Evolutionary conservation across 2,329 filamentous ascomycete species (phyloP).

Genomic region (Cylindrodendrum hubeiense): DNA sequence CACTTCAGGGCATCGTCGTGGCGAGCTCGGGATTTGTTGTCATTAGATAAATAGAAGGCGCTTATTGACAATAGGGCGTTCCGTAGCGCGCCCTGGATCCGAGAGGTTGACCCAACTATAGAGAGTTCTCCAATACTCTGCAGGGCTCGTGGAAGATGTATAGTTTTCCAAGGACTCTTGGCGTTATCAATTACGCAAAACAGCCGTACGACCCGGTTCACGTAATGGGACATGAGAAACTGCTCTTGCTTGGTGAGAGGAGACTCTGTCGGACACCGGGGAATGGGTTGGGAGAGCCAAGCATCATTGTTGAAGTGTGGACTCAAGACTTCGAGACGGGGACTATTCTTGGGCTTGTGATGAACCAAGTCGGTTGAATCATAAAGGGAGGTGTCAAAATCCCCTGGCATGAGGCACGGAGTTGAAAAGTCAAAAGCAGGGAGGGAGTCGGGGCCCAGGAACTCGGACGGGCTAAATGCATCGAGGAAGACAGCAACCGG

Average conservation of each 20-base stretch:
- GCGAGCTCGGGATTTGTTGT: constrained; percentile 21
- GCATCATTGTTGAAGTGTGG: constrained; percentile 5
- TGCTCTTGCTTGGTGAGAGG: constrained; percentile 30
- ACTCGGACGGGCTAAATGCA: constrained; percentile 12
- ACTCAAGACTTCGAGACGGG: not conserved
- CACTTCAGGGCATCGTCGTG: constrained; percentile 34
- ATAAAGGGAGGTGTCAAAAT: constrained; percentile 2
- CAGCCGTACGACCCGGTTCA: constrained; percentile 39
- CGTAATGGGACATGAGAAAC: constrained; percentile 43
- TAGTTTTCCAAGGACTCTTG: constrained; percentile 45
- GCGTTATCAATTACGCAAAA: constrained; percentile 45
- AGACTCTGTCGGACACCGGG: constrained; percentile 15
- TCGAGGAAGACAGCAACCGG: constrained; percentile 17
- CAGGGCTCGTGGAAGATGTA: constrained; percentile 40
- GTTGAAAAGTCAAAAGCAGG: constrained; percentile 17
- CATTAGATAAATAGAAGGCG: constrained; percentile 42
- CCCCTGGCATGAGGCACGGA: not conserved
- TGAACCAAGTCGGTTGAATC: constrained; percentile 5
- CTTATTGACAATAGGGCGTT: constrained; percentile 43
- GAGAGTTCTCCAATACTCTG: constrained; percentile 42
- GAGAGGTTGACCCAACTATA: constrained; percentile 36
- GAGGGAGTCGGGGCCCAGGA: constrained; percentile 14
- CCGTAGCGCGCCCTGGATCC: constrained; percentile 37
- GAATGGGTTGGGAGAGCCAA: constrained; percentile 13
- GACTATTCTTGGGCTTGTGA: not conserved